Percentiles rank a stretch among this genome's conserved stretches.
Conservation (phyloP, 768 basidiomycete species). For the Trametes cubensis region DNA sequence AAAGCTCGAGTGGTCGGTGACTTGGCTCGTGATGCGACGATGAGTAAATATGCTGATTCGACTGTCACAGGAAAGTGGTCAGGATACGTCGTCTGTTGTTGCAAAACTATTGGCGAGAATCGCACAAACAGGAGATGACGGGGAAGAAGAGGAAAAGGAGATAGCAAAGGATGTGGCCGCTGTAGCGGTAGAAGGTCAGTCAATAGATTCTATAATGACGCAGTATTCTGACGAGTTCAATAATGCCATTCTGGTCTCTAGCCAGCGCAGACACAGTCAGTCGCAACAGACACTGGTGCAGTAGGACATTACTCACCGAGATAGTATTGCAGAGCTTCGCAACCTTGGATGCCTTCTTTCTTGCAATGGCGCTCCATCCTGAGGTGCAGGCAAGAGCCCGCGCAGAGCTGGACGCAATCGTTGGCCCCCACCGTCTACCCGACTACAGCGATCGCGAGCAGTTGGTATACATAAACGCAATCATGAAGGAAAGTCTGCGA, state of each 20-base stretch:
- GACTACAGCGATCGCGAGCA: slow-evolving; percentile 5
- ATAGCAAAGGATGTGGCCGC: slow-evolving; percentile 3
- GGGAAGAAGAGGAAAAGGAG: neutral
- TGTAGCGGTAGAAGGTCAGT: slow-evolving; percentile 3
- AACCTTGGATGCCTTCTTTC: slow-evolving; percentile 31
- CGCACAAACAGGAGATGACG: neutral
- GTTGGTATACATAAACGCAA: slow-evolving; percentile 13
- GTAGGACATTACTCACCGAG: no score
- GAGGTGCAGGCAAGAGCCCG: slow-evolving; percentile 25
- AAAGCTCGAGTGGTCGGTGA: neutral
- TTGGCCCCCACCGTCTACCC: slow-evolving; percentile 18
- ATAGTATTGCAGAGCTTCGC: slow-evolving; percentile 29
- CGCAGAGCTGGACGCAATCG: slow-evolving; percentile 16
- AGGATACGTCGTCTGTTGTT: neutral
- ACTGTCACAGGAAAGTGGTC: neutral
- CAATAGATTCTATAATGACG: neutral
- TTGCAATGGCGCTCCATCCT: slow-evolving; percentile 33
- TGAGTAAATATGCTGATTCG: no score
- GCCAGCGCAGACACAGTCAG: slow-evolving; percentile 25
- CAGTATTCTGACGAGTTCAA: no score
- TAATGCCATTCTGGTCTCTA: no score
- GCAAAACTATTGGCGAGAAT: neutral
- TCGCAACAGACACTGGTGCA: neutral
- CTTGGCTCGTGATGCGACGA: no score
- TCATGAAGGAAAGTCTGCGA: slow-evolving; percentile 19